Percentiles rank a stretch among this genome's conserved stretches.
These are phyloP conservation scores for Aspergillus carlsbadensis DNA, from an alignment of 495 filamentous ascomycete species.

Conservation along the genomic window DNA sequence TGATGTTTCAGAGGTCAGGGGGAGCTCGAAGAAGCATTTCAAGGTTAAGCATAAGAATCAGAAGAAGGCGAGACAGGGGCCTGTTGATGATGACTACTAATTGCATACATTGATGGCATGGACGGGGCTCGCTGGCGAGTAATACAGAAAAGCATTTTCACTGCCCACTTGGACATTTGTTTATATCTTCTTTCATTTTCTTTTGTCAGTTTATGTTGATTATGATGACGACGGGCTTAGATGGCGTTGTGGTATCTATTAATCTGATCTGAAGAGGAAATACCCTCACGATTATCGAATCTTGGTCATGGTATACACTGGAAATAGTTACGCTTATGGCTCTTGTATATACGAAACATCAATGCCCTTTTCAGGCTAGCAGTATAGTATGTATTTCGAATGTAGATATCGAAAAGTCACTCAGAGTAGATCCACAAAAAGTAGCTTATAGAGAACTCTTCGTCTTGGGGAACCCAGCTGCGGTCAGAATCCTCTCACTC, in stretches of 20 bases:
- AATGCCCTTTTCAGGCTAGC: no score
- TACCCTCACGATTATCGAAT: not conserved
- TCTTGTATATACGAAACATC: no score
- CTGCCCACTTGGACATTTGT: no score
- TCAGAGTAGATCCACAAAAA: not conserved
- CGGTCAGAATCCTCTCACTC: constrained; percentile 63
- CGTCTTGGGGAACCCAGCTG: constrained; percentile 52
- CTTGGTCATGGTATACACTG: no score
- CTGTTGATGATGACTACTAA: constrained; percentile 40
- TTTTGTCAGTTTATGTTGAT: constrained; percentile 1
- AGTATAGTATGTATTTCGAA: no score
- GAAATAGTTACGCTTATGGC: no score
- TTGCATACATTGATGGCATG: not conserved
- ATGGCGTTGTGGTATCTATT: constrained; percentile 2
- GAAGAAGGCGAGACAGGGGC: constrained; percentile 51
- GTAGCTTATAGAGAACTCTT: constrained; percentile 41
- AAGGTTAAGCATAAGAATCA: constrained; percentile 75
- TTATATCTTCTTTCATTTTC: not conserved
- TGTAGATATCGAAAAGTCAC: no score
- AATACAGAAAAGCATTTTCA: constrained; percentile 3
- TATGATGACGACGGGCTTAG: constrained; percentile 12
- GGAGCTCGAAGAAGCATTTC: constrained; percentile 87
- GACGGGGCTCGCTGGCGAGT: constrained; percentile 21
- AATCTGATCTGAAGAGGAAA: not conserved
- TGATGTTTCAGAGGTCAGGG: constrained; percentile 77